Base-by-base conservation (phyloP, 208 protist genomes). In the Dictyostelium gargantuum region DNA sequence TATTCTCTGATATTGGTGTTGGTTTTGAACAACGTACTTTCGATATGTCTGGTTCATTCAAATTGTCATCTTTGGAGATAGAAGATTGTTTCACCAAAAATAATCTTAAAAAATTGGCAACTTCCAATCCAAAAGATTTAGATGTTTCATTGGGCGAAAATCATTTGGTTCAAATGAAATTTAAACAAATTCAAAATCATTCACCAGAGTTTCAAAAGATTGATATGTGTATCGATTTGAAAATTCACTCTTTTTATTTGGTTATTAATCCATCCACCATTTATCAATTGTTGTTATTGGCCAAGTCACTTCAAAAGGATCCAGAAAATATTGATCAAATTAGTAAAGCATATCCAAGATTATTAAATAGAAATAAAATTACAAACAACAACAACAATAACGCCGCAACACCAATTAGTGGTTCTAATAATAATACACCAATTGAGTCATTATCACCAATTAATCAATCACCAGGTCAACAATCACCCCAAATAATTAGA, bases 251-350 rank as follows among this genome's bases (percentile, higher is more conserved):
- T 10, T 92, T 92, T 2, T 92, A 92, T 21, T 74, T 92, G n/a
- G 77, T 92, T 23, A 72, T 74, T 38, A 92, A 92, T 63, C 85
- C 85, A 38, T 40, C 74, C 4, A 92, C 85, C 6, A 76, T 92
- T 15, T 35, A 79, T 79, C 82, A 89, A 35, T 54, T 89, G 6
- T 68, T 89, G 8, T 15, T 79, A 11, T 17, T 89, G 23, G 29
- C 76, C 1, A 74, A 89, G 42, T 63, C 82, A 38, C 63, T 89
- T 17, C 66, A 54, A 19, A 40, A 61, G 10, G 40, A 72, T 23
- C 80, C 80, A 19, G 61, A 74, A 44, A 66, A 66, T 66, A 66
- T 66, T 35, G 58, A 66, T 35, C 58, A 66, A 66, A 35, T 66
- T 35, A 66, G n/a, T 66, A 66, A 66, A 35, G 58, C 58, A 17